These are phyloP conservation scores for Paspalum vaginatum DNA, from an alignment of 176 grass and related monocot genomes.

Conservation along the genomic window DNA sequence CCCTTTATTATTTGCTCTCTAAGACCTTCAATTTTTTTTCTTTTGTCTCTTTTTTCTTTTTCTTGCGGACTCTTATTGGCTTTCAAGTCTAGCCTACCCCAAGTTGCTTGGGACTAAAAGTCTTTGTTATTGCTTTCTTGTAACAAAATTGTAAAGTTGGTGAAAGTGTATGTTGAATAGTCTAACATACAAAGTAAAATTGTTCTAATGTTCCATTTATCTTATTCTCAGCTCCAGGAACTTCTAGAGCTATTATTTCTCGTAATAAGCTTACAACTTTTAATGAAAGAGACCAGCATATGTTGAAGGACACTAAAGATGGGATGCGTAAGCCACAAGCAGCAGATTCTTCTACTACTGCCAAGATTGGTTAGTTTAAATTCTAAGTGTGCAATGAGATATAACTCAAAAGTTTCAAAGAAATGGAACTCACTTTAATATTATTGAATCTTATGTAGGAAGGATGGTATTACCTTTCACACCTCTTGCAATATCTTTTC, in stretches of 20 bases:
- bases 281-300: conserved; percentile 29
- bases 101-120: no score
- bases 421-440: neutral
- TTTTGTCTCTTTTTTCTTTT: no score
- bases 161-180: conserved; percentile 10
- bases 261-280: conserved; percentile 44
- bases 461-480: conserved; percentile 84
- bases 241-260: conserved; percentile 63
- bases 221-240: conserved; percentile 42
- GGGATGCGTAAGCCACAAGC: conserved; percentile 24
- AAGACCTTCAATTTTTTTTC: no score
- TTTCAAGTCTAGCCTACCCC: no score
- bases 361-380: conserved; percentile 44
- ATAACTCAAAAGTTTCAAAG: neutral
- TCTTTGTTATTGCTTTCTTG: neutral
- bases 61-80: no score
- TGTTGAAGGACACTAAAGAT: neutral
- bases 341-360: conserved; percentile 2
- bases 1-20: no score
- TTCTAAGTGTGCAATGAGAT: neutral
- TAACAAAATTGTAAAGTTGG: neutral
- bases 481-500: conserved; percentile 71
- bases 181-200: conserved; percentile 1
- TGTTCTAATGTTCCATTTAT: conserved; percentile 10
- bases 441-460: conserved; percentile 45